phyloP scores from a whole-genome alignment of 305 asterid genomes.

The Stenogyne calaminthoides region DNA sequence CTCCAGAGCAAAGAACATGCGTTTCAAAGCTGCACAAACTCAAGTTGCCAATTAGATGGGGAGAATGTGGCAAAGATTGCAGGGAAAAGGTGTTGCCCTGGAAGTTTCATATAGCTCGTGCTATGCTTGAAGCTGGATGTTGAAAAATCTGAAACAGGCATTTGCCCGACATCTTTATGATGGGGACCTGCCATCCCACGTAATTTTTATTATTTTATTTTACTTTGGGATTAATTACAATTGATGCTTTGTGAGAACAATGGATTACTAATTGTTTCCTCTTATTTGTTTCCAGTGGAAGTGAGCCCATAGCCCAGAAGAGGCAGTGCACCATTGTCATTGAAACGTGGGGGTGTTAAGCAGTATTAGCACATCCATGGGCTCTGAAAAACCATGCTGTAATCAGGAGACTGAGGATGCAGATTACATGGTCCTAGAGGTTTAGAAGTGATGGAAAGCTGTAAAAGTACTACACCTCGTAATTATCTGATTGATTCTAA shows the following conservation, averaged over 20 bases:
- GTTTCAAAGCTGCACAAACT: constrained; percentile 78
- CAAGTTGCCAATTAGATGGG: constrained; percentile 83
- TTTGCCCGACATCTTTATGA: constrained; percentile 84
- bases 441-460: constrained; percentile 89
- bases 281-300: constrained; percentile 60
- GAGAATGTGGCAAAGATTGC: constrained; percentile 81
- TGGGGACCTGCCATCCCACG: constrained; percentile 99
- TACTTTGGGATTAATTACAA: not conserved
- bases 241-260: not conserved
- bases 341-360: constrained; percentile 87
- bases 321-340: constrained; percentile 63
- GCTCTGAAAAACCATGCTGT: constrained; percentile 80
- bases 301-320: constrained; percentile 90
- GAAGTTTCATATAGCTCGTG: constrained; percentile 95
- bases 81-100: constrained; percentile 92
- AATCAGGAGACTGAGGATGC: constrained; percentile 74
- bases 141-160: constrained; percentile 89
- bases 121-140: constrained; percentile 97
- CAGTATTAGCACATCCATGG: constrained; percentile 99
- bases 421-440: constrained; percentile 83
- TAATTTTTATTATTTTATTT: constrained; percentile 36
- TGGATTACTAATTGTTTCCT: constrained; percentile 20
- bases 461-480: constrained; percentile 44
- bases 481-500: too few species aligned
- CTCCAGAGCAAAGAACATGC: constrained; percentile 88